Base-by-base conservation (phyloP, 176 grass and related monocot species). In the Aegilops umbellulata region DNA sequence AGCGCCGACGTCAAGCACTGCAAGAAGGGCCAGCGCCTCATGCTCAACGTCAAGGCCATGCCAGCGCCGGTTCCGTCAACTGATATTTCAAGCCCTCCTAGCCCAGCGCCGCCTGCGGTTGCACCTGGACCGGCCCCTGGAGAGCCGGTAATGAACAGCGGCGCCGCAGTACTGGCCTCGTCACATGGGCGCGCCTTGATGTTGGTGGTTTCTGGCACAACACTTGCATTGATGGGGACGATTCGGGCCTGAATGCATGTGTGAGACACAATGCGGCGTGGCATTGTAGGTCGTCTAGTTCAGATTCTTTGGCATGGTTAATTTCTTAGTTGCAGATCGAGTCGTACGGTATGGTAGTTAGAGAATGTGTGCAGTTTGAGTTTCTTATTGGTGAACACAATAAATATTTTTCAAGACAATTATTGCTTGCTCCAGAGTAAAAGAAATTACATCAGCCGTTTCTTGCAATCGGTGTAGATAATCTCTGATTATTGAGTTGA, bases 1-100 rank as follows among this genome's bases (percentile, higher is more conserved):
- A 89, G 89, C 57, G n/a, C 87, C 51, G 57, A 94, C 57, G 2
- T 64, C 31, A 82, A 42, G 5, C 81, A 89, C 63, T 94, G 92
- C 84, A 94, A 78, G n/a, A 79, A 61, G 58, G 92, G 92, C 38
- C 89, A 94, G 81, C 86, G 89, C 57, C 71, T 94, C 67, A 76
- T 89, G 84, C 51, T 94, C n/a, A 82, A 85, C 47, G 87, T 87
- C 17, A 64, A 76, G 39, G 22, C 13, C 10, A 35, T 53, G 24
- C 4, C 42, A 14, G 30, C 39, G 24, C 24, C 42, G 4, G 15
- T 6, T 51, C 42, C 44, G 4, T 30, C 44, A 23, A 23, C 76
- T 5, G 17, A 35, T 11, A 36, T 25, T 16, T 6, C 49, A 7
- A 13, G 5, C 4, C 19, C 31, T 60, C 66, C 31, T 25, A 6